A percentile compares a stretch with the other conserved stretches of the same genome.
These are phyloP conservation scores for Citeromyces hawaiiensis DNA, from an alignment of 1,139 yeast species.

Conservation along the genomic window DNA sequence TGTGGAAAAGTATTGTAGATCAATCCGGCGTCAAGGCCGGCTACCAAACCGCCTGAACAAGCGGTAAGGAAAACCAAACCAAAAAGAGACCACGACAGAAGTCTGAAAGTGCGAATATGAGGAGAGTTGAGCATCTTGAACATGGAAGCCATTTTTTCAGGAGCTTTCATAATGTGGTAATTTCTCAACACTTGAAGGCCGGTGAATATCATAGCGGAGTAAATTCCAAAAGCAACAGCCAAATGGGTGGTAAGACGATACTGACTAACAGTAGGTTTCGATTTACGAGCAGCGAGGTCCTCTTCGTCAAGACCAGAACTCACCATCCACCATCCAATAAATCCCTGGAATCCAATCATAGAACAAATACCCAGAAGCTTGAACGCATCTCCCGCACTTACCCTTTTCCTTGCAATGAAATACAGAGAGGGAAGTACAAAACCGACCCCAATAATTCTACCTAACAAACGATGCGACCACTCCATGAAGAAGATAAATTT, in stretches of 20 bases:
- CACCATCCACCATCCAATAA: conserved; percentile 99
- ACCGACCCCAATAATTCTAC: conserved; percentile 77
- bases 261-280: conserved; percentile 93
- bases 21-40: conserved; percentile 95
- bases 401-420: conserved; percentile 53
- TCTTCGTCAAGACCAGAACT: conserved; percentile 84
- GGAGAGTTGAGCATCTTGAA: conserved; percentile 47
- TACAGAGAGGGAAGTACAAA: conserved; percentile 79
- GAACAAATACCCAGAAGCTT: conserved; percentile 62
- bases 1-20: conserved; percentile 94
- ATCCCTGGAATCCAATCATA: conserved; percentile 84
- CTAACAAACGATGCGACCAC: conserved; percentile 92
- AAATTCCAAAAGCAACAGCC: conserved; percentile 84
- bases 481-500: conserved; percentile 95
- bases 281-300: conserved; percentile 63
- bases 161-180: conserved; percentile 51
- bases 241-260: conserved; percentile 89
- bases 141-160: conserved; percentile 34
- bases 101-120: conserved; percentile 41
- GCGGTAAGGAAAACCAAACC: conserved; percentile 75
- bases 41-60: conserved; percentile 96
- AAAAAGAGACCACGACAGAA: conserved; percentile 39
- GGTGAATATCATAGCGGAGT: conserved; percentile 82
- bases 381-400: conserved; percentile 57
- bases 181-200: conserved; percentile 78